Base-by-base conservation (phyloP, 169 alveolate genomes). In the Eimeria necatrix region DNA sequence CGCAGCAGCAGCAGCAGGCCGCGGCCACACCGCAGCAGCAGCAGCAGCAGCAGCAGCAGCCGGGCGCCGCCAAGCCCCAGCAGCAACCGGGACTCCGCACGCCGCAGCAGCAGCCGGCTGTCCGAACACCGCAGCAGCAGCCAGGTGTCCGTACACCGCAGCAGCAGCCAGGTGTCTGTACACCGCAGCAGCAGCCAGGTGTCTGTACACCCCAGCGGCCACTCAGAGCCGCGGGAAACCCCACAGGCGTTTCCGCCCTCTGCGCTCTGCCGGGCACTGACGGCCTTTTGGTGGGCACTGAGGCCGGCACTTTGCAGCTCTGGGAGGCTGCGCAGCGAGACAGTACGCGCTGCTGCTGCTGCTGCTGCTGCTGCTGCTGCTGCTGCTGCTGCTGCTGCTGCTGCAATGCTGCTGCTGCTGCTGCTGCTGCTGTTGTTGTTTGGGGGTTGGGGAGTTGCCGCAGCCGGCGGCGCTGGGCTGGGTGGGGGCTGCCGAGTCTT, bases 211-310 rank as follows among this genome's bases (percentile, higher is more conserved):
- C n/a, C n/a, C n/a, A n/a, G n/a, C n/a, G n/a, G n/a, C 84, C 84
- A 2, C 76, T 83, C 22, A 9, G 91, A 24, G 91, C 91, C 41
- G 56, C 91, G 2, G 94, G 59, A 26, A 81, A 53, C 18, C 83
- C 93, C 3, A 0, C 64, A 46, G 89, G 81, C 41, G 89, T 90
- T 32, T 71, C 94, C 9, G 78, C 94, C 46, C 71, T 90, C 80
- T 46, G 80, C 5, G 88, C 94, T 8, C n/a, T 90, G 70, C 94
- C 88, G 32, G 12, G 53, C 46, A 90, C 83, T 18, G 94, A 90
- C 68, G 89, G 68, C 16, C 59, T 90, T 53, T 70, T 90, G 7
- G 73, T 80, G 46, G 94, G 89, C 32, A 53, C 89, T 7, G 94
- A 90, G 16, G 89, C 41, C 2, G 94, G 94, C 6, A 20, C 24